These are phyloP conservation scores for Plasmodium blacklocki DNA, from an alignment of 169 alveolate species.

Conservation along the genomic window DNA sequence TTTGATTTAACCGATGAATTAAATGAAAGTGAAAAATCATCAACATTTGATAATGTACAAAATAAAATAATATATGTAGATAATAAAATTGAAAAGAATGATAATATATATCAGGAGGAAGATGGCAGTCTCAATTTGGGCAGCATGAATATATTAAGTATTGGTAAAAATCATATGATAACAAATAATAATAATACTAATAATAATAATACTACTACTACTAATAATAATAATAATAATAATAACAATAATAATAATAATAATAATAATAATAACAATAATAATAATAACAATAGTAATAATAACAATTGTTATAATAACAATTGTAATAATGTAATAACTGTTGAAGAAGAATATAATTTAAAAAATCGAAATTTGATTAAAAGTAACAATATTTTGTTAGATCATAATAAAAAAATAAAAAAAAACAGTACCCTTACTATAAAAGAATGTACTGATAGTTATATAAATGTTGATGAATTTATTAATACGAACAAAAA, in stretches of 20 bases:
- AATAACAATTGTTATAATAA: neutral
- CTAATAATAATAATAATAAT: neutral
- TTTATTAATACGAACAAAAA: neutral
- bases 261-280: neutral
- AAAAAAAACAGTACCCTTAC: too few relatives aligned
- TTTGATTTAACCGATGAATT: constrained; percentile 32
- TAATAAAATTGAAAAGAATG: neutral
- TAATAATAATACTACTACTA: neutral
- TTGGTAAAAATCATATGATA: neutral
- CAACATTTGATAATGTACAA: neutral
- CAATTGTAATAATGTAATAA: neutral
- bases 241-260: neutral
- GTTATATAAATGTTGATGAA: neutral
- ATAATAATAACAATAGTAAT: neutral
- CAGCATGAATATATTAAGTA: neutral
- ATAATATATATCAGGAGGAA: neutral
- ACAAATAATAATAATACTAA: neutral
- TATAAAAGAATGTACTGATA: neutral
- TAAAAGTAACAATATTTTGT: neutral
- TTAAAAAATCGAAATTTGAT: neutral
- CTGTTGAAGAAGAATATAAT: neutral
- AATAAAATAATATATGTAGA: neutral
- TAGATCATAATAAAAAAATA: too few relatives aligned
- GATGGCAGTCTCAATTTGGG: too few relatives aligned
- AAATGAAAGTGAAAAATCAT: neutral